phyloP scores from a whole-genome alignment of 257 asterid species.

The Nyctanthes arbortristis region DNA sequence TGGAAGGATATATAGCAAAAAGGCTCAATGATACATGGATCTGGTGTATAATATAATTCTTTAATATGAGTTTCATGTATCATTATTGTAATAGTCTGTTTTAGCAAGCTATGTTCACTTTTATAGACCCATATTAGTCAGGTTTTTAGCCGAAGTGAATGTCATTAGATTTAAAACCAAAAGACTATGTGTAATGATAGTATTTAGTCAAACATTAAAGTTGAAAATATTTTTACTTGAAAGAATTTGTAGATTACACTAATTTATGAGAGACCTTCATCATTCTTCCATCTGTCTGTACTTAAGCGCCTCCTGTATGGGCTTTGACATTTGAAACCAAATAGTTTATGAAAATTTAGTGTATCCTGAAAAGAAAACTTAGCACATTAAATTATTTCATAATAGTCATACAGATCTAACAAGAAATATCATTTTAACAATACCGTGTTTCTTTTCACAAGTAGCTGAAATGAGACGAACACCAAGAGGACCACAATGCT shows the following conservation, averaged over 20 bases:
- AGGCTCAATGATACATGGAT: slow-evolving; percentile 10
- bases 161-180: slow-evolving; percentile 1
- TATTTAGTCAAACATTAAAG: neutral
- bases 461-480: slow-evolving; percentile 88
- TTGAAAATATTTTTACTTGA: neutral
- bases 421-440: slow-evolving; percentile 20
- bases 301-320: slow-evolving; percentile 48
- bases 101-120: neutral
- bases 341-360: slow-evolving; percentile 82
- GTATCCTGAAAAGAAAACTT: slow-evolving; percentile 62
- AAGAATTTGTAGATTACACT: too few species aligned
- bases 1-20: slow-evolving; percentile 12
- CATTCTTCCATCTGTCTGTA: slow-evolving; percentile 43
- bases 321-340: slow-evolving; percentile 69
- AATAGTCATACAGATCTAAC: slow-evolving; percentile 9
- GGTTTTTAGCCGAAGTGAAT: neutral
- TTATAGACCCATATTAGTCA: neutral
- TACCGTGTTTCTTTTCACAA: slow-evolving; percentile 89
- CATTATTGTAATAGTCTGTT: neutral
- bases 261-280: slow-evolving; percentile 50
- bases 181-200: slow-evolving; percentile 8
- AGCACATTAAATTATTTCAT: slow-evolving; percentile 23
- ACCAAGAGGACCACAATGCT: slow-evolving; percentile 87
- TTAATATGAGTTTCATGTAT: neutral
- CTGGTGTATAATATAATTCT: slow-evolving; percentile 18